Base-by-base conservation (phyloP, 2,329 filamentous ascomycete genomes). In the Pseudogymnoascus sp. region DNA sequence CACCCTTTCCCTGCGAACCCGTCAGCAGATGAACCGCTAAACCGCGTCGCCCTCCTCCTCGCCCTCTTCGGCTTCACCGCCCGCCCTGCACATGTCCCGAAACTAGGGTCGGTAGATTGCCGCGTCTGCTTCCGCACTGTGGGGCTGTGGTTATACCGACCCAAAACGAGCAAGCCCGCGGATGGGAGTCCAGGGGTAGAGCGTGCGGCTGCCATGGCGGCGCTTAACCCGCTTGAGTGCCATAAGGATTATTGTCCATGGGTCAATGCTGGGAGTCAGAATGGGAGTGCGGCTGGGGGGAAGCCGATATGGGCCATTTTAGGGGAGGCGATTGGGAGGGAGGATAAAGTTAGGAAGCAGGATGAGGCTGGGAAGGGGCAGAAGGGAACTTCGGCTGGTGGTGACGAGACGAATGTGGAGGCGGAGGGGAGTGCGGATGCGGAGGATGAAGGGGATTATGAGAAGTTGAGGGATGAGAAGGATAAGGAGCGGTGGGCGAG, bases 131-230 rank as follows among this genome's bases (percentile, higher is more conserved):
- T 96, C 70, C 86, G 94, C 63, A 86, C 92, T 1, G 80, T 97
- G 0, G 94, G 94, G 0, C 80, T 99, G 2, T 99, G 94, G 94
- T 88, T 99, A 79, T 97, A 96, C 73, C 89, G 86, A 70, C 87
- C 86, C 73, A 92, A 87, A 74, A 83, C 84, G 68, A 82, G 88
- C 31, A 81, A 84, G 63, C 74, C 76, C 13, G 80, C 80, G 0
- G 74, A 80, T 36, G 70, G 77, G 36, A 76, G 86, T 8, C 74
- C 87, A 9, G 79, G 82, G 4, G n/a, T 17, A 17, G 81, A 82
- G 1, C 33, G 58, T 3, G 66, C 65, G 9, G 82, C 86, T 2
- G 81, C 83, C 1, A 87, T 89, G 80, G 82, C 84, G 66, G 79
- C 83, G 62, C 79, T 94, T 1, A 86, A 93, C 69, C 84, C 86